Conservation (phyloP, 1,284 basidiomycete species). For the Thecaphora thlaspeos region DNA sequence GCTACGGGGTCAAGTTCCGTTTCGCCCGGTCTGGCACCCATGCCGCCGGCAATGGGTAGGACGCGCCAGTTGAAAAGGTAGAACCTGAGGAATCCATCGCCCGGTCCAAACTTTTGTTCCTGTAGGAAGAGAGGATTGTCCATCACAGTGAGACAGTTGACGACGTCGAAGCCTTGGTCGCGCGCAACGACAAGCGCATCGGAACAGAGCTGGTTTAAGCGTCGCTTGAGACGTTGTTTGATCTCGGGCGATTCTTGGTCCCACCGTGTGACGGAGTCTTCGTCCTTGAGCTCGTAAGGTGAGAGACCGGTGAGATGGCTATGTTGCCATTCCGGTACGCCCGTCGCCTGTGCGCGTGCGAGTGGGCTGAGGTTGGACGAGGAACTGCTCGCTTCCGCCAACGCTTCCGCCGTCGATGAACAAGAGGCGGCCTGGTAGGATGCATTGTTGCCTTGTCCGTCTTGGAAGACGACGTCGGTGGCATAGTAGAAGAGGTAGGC, state of each 20-base stretch:
- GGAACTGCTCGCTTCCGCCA: not conserved
- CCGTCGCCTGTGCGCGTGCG: constrained; percentile 1
- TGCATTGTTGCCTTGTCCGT: not conserved
- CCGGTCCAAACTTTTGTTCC: constrained; percentile 79
- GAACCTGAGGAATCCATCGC: constrained; percentile 84
- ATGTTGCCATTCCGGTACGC: constrained; percentile 29
- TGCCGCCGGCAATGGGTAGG: constrained; percentile 48
- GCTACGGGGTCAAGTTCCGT: constrained; percentile 48
- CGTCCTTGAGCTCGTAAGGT: constrained; percentile 39
- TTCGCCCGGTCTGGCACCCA: constrained; percentile 49
- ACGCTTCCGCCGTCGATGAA: no score
- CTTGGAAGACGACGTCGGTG: constrained; percentile 40
- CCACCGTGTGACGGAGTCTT: constrained; percentile 32
- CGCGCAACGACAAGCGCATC: constrained; percentile 79
- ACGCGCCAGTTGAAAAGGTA: constrained; percentile 68
- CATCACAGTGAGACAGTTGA: constrained; percentile 92
- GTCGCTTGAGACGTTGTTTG: constrained; percentile 67
- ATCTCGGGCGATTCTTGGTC: constrained; percentile 63
- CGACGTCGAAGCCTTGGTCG: constrained; percentile 82
- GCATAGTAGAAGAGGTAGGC: constrained; percentile 92
- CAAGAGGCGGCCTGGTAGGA: not conserved
- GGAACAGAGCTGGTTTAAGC: constrained; percentile 71
- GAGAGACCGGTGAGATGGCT: constrained; percentile 34
- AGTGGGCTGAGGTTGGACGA: not conserved
- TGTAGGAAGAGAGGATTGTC: constrained; percentile 82